Base-by-base conservation (phyloP, 2,329 filamentous ascomycete species). In the Xylaria sp. region DNA sequence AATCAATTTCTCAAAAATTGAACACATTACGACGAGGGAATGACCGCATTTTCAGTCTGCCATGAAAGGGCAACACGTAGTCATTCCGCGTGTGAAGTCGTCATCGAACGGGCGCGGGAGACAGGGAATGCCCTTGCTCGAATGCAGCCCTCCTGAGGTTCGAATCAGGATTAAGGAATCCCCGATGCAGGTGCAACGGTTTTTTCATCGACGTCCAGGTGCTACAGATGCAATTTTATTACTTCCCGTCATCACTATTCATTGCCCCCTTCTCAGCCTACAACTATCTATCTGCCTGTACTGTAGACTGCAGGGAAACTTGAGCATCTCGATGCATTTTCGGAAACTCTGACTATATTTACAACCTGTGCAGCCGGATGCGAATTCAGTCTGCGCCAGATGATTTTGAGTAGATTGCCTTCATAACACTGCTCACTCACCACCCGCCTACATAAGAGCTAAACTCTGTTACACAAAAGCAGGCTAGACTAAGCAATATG, bases 91-190 rank as follows among this genome's bases (percentile, higher is more conserved):
- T n/a, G n/a, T n/a, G n/a, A n/a, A n/a, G n/a, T n/a, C n/a, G n/a
- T 37, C 46, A 44, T 51, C 38, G 17, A 56, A 37, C 58, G 31
- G 25, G 27, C 25, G 53, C 51, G 27, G 31, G 53, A n/a, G 33
- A 11, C 52, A 61, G 40, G 58, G 58, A 51, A 33, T 41, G 33
- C 59, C 59, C 54, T 60, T 52, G 56, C 49, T 37, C 29, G 29
- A 29, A 19, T 27, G 31, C 23, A 19, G 33, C 38, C 48, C 47
- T 15, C 15, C 38, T 19, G 46, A 56, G 27, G 53, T 56, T 56
- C 38, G 46, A 51, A 43, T 55, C 43, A 55, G 49, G 23, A 51
- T 49, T 31, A 8, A 52, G 46, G 46, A 41, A 38, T 25, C 35
- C n/a, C 33, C 43, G 21, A 55, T 52, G 56, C 46, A 38, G 48